Base-by-base conservation (phyloP, 2,329 filamentous ascomycete genomes). In the Fusarium sterilihyphosum region DNA sequence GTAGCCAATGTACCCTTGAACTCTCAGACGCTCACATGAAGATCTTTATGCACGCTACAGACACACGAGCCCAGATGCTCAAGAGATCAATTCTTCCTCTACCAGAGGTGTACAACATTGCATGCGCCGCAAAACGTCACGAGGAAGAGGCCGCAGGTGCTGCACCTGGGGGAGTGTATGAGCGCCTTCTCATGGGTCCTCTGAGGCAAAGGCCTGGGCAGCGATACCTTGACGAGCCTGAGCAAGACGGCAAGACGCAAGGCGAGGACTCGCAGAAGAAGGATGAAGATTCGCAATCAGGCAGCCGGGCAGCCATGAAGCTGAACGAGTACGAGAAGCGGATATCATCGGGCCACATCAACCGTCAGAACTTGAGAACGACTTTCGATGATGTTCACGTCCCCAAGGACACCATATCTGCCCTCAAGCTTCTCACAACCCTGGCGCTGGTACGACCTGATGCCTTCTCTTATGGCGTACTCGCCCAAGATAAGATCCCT, bases 391-490 rank as follows among this genome's bases (percentile, higher is more conserved):
- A 98, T 80, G 93, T 99, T 26, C 94, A 97, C 77, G 94, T 92
- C 4, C 91, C 95, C 0, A 83, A 88, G 1, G 94, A 95, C 69
- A 98, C 94, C 5, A 93, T 97, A 37, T 94, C 96, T 29, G 93
- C 95, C 3, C 87, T 99, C 62, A 95, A 96, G 81, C 94, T 94
- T 10, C 88, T 98, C 58, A 99, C 96, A 0, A 94, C 94, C 2
- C 86, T 99, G 24, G 96, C 95, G 1, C 87, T 99, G 10, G 87
- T 94, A 58, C 91, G 96, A 0, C 96, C 96, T 0, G 95, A 98
- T 71, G 96, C 95, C n/a, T 99, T 98, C 83, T 92, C 92, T 17
- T 99, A 99, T 77, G 96, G 96, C 82, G 94, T 99, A 8, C 88
- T 99, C 18, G 93, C 95, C 5, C 94, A 92, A 2, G 95, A 98